These are phyloP conservation scores for Chlamydomonas sp. DNA, from an alignment of 139 green algal genomes.

Conservation along the genomic window DNA sequence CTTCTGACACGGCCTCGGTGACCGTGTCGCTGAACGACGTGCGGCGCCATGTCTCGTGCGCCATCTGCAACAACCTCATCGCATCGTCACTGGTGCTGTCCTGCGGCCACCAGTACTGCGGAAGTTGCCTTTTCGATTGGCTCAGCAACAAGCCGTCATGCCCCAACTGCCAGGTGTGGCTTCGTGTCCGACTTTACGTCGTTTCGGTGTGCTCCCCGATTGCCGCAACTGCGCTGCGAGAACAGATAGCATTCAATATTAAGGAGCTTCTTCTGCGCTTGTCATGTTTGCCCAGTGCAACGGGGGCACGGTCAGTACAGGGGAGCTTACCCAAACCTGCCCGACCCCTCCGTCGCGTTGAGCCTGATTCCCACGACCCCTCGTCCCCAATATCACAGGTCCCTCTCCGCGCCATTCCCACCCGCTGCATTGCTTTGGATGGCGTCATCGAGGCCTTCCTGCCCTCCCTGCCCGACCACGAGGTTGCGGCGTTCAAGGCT, in stretches of 20 bases:
- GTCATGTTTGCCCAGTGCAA: neutral
- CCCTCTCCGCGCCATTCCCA: slow-evolving; percentile 49
- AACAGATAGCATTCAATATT: too few species aligned
- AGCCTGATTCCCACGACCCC: neutral
- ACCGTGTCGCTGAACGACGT: slow-evolving; percentile 15
- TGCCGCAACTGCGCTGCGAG: neutral
- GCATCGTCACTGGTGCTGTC: slow-evolving; percentile 45
- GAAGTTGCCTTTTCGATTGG: slow-evolving; percentile 49
- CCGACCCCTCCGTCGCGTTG: neutral
- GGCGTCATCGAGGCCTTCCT: slow-evolving; percentile 33
- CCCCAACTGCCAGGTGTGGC: slow-evolving; percentile 50
- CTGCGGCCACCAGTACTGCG: slow-evolving; percentile 59
- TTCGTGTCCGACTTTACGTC: neutral
- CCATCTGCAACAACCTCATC: slow-evolving; percentile 40
- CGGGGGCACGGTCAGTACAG: too few species aligned
- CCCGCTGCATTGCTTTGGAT: slow-evolving; percentile 55
- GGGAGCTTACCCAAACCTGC: too few species aligned
- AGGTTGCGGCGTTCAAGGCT: slow-evolving; percentile 24
- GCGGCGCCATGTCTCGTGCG: slow-evolving; percentile 28
- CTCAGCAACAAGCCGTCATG: slow-evolving; percentile 44
- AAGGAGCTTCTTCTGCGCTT: too few species aligned
- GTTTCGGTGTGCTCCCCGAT: slow-evolving; percentile 34
- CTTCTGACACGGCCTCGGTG: neutral
- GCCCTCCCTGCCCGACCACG: slow-evolving; percentile 13
- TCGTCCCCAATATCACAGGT: slow-evolving; percentile 28